phyloP scores from a whole-genome alignment of 2,329 filamentous ascomycete genomes.

The Lasiodiplodia citricola region DNA sequence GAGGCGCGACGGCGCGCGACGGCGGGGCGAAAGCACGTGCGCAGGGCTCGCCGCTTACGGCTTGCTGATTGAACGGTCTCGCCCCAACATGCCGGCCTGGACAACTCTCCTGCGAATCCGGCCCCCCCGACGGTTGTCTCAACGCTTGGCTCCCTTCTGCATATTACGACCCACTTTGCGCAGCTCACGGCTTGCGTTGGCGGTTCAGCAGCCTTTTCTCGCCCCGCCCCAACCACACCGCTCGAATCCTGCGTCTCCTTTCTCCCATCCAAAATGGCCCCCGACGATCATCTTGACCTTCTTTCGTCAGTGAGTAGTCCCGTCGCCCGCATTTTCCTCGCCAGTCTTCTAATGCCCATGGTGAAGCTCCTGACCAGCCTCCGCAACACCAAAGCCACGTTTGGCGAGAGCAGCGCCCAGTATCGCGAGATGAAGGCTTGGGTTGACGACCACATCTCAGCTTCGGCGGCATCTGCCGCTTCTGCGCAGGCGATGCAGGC shows the following conservation, averaged over 20 bases:
- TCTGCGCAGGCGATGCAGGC: not conserved
- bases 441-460: constrained; percentile 39
- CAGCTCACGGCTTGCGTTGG: not conserved
- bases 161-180: not conserved
- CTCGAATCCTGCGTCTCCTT: not conserved
- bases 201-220: constrained; percentile 5
- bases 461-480: constrained; percentile 31
- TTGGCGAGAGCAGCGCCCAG: constrained; percentile 39
- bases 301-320: constrained; percentile 14
- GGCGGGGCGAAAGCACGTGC: constrained; percentile 14
- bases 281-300: constrained; percentile 14
- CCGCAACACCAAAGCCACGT: constrained; percentile 41
- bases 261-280: constrained; percentile 10
- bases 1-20: not conserved
- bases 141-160: not conserved
- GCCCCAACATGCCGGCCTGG: not conserved
- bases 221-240: not conserved
- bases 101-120: not conserved
- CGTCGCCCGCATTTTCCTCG: not conserved
- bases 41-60: not conserved
- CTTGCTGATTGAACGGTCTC: not conserved
- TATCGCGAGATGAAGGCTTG: constrained; percentile 39
- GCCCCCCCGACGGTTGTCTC: not conserved
- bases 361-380: constrained; percentile 41
- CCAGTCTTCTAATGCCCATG: constrained; percentile 13